Percentiles rank a stretch among this genome's conserved stretches.
Evolutionary conservation across 148 eudicot genomes (phyloP).

Genomic region (Chenopodium suecicum): DNA sequence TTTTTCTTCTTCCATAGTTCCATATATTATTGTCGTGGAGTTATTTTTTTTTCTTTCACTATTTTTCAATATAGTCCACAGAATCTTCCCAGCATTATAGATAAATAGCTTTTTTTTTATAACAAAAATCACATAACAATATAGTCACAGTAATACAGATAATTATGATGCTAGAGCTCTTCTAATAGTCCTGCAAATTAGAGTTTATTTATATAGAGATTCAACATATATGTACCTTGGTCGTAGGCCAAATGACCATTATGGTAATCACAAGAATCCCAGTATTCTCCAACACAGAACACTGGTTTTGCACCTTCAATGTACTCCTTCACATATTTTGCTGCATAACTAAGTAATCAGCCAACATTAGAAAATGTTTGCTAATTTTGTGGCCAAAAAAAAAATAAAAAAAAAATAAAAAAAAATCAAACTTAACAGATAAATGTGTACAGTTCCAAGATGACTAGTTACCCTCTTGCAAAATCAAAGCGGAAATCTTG

Average conservation of each 20-base stretch:
- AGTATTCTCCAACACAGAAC: constrained; percentile 86
- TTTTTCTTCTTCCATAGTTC: background rate
- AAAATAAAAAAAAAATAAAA: background rate
- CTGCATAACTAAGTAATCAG: constrained; percentile 50
- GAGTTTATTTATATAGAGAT: background rate
- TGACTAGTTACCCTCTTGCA: constrained; percentile 69
- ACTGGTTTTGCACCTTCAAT: constrained; percentile 74
- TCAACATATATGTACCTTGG: constrained; percentile 55
- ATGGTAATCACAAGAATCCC: constrained; percentile 92
- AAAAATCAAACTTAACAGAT: background rate
- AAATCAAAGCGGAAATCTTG: constrained; percentile 97
- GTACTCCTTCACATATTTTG: constrained; percentile 76
- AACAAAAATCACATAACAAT: too few species aligned
- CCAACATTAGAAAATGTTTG: constrained; percentile 16
- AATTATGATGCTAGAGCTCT: background rate
- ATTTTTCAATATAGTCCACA: background rate
- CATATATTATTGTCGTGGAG: too few species aligned
- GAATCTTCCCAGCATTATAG: background rate
- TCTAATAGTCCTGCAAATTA: background rate
- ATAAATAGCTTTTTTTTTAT: too few species aligned
- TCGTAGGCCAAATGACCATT: constrained; percentile 65
- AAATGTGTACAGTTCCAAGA: background rate
- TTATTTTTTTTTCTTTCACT: background rate
- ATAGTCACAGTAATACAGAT: too few species aligned
- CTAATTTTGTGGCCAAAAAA: background rate